Conservation (phyloP, 2,329 filamentous ascomycete species). For the Cytospora piceae region DNA sequence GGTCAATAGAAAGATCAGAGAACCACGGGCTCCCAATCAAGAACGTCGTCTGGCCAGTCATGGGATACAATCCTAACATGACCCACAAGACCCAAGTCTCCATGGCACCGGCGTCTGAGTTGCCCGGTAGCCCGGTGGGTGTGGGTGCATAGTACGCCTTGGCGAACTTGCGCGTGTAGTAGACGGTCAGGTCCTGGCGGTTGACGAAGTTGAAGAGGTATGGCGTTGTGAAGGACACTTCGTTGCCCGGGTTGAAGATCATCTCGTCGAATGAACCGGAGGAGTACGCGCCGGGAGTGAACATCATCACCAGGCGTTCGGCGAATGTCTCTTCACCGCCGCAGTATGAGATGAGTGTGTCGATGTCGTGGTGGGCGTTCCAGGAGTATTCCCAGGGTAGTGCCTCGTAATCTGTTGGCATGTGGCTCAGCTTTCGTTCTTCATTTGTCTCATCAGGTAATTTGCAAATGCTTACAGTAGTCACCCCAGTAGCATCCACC, state of each 20-base stretch:
- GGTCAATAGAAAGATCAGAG: slow-evolving; percentile 58
- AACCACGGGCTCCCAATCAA: slow-evolving; percentile 69
- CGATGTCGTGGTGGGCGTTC: slow-evolving; percentile 70
- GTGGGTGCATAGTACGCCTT: slow-evolving; percentile 62
- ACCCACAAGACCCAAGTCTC: slow-evolving; percentile 71
- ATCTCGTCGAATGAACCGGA: slow-evolving; percentile 54
- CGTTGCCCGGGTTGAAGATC: slow-evolving; percentile 70
- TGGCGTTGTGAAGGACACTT: slow-evolving; percentile 68
- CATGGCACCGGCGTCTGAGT: slow-evolving; percentile 74
- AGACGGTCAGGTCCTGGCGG: slow-evolving; percentile 64
- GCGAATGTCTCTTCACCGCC: slow-evolving; percentile 62
- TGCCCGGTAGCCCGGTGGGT: slow-evolving; percentile 65
- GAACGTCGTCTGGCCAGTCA: slow-evolving; percentile 71
- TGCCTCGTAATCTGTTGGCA: slow-evolving; percentile 54
- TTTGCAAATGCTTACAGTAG: slow-evolving; percentile 42
- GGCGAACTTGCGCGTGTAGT: slow-evolving; percentile 61
- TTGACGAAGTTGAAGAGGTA: slow-evolving; percentile 72
- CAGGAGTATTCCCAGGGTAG: slow-evolving; percentile 69
- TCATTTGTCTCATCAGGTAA: background rate
- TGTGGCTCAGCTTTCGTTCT: background rate
- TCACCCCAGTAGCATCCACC: slow-evolving; percentile 70
- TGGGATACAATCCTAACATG: slow-evolving; percentile 69
- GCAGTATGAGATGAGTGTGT: slow-evolving; percentile 54
- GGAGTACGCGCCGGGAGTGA: slow-evolving; percentile 51
- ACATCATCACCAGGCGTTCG: slow-evolving; percentile 63